Base-by-base conservation (phyloP, 805 yeast genomes). In the Candida khao-thaluensis region DNA sequence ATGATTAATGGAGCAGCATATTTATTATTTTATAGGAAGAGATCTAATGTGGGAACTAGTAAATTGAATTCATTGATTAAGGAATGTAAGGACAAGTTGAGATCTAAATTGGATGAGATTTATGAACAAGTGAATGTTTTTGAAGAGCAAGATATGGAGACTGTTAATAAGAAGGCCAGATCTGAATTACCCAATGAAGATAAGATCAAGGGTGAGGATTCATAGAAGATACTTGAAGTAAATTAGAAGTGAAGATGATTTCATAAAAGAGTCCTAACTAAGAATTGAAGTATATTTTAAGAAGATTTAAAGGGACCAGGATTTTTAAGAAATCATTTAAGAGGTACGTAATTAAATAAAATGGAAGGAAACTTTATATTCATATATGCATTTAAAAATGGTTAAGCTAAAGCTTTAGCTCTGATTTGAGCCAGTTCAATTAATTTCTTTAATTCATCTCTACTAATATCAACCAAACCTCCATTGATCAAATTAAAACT, bases 1-100 rank as follows among this genome's bases (percentile, higher is more conserved):
- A 63, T 85, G 7, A 64, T 86, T 8, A 73, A 82, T 5, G 82
- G 86, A 1, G 87, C 95, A 3, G 98, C 98, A 0, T 91, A 91
- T 59, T 65, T 91, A 42, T 62, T 91, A 37, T 91, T 93, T 53
- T 91, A 93, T 61, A 72, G 90, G 45, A 80, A 80, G 43, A 55
- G 81, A 49, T 50, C 70, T 0, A 23, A 51, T 0, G 52, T 78
- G 18, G 86, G 86, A 1, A 79, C 82, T 5, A 63, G 60, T 2
- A 54, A 56, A 22, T 61, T 81, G 25, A 54, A 54, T 8, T 53
- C 61, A 2, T 59, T 73, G 56, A 57, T 80, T 16, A 46, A 52
- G 1, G 59, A 61, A 5, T 74, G 82, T 2, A 62, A 75, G 15
- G 12, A 27, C 2, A 23, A 32, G 18, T 7, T 28, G 10, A 26